These are phyloP conservation scores for Lachnellula subtilissima DNA, from an alignment of 2,329 filamentous ascomycete species.

Conservation along the genomic window DNA sequence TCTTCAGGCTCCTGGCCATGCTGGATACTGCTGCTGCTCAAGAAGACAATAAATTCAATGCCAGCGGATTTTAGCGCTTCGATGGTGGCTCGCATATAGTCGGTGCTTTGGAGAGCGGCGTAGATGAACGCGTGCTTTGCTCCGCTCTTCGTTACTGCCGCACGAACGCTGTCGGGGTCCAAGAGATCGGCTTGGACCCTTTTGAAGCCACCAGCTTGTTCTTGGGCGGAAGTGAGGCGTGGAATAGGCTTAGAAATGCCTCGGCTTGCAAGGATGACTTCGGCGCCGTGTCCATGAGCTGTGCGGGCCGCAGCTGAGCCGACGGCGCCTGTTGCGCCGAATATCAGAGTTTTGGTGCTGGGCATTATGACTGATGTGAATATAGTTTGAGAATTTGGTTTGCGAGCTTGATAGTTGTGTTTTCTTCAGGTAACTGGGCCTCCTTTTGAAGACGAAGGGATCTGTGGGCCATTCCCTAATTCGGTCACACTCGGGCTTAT, in stretches of 20 bases:
- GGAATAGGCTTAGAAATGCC: slow-evolving; percentile 40
- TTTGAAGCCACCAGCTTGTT: slow-evolving; percentile 26
- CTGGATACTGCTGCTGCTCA: slow-evolving; percentile 37
- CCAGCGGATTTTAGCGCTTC: slow-evolving; percentile 41
- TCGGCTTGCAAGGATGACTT: slow-evolving; percentile 45
- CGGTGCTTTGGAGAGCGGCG: slow-evolving; percentile 27
- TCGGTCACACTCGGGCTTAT: too few species aligned
- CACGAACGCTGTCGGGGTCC: slow-evolving; percentile 36
- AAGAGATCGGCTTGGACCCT: slow-evolving; percentile 42
- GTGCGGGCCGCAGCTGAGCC: slow-evolving; percentile 37
- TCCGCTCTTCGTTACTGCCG: slow-evolving; percentile 37
- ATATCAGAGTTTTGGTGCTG: slow-evolving; percentile 36
- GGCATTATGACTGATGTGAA: not conserved
- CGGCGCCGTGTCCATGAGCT: slow-evolving; percentile 37
- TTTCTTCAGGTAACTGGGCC: not conserved
- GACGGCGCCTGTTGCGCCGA: slow-evolving; percentile 45
- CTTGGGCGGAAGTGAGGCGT: slow-evolving; percentile 11
- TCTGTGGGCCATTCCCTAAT: too few species aligned
- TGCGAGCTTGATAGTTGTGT: not conserved
- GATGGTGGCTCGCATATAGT: slow-evolving; percentile 38
- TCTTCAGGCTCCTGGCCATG: slow-evolving; percentile 27
- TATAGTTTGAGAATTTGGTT: not conserved
- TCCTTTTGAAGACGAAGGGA: too few species aligned
- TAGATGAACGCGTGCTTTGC: slow-evolving; percentile 48
- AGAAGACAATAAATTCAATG: slow-evolving; percentile 42